These are phyloP conservation scores for Ophidiomyces ophidiicola DNA, from an alignment of 2,329 filamentous ascomycete genomes.

Conservation along the genomic window DNA sequence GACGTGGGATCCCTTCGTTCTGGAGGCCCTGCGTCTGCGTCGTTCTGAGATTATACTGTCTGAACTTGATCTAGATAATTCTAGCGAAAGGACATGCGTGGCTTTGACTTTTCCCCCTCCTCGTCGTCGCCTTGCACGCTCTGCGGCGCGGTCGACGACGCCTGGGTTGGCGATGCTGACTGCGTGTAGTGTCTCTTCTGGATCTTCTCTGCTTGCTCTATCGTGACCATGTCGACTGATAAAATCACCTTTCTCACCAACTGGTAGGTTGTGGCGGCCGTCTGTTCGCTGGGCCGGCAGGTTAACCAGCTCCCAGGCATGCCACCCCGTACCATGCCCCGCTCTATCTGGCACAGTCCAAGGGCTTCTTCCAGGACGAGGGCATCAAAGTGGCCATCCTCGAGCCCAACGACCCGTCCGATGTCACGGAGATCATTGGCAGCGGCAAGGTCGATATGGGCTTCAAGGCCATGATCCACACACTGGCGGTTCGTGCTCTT, in stretches of 20 bases:
- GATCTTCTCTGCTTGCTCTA: conserved; percentile 16
- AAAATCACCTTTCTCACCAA: conserved; percentile 79
- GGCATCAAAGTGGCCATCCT: conserved; percentile 65
- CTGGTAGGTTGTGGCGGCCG: conserved; percentile 45
- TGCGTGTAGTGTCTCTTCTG: conserved; percentile 18
- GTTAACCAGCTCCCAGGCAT: conserved; percentile 46
- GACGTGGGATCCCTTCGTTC: conserved; percentile 8
- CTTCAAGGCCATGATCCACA: conserved; percentile 78
- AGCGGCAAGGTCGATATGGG: conserved; percentile 64
- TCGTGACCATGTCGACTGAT: conserved; percentile 57
- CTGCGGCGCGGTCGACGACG: conserved; percentile 10
- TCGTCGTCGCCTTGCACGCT: conserved; percentile 14
- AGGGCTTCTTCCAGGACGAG: conserved; percentile 62
- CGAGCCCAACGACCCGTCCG: conserved; percentile 67
- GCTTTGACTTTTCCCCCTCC: conserved; percentile 38
- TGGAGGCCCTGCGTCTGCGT: conserved; percentile 19
- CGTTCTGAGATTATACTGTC: conserved; percentile 65
- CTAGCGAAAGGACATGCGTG: conserved; percentile 81
- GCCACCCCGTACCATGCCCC: conserved; percentile 71
- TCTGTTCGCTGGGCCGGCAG: background rate
- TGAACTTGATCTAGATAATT: conserved; percentile 80
- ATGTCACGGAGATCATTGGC: conserved; percentile 72
- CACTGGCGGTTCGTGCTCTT: conserved; percentile 46
- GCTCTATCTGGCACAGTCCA: conserved; percentile 62
- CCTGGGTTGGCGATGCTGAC: conserved; percentile 23